phyloP scores from a whole-genome alignment of 2,329 filamentous ascomycete species.

The Nothophoma quercina region DNA sequence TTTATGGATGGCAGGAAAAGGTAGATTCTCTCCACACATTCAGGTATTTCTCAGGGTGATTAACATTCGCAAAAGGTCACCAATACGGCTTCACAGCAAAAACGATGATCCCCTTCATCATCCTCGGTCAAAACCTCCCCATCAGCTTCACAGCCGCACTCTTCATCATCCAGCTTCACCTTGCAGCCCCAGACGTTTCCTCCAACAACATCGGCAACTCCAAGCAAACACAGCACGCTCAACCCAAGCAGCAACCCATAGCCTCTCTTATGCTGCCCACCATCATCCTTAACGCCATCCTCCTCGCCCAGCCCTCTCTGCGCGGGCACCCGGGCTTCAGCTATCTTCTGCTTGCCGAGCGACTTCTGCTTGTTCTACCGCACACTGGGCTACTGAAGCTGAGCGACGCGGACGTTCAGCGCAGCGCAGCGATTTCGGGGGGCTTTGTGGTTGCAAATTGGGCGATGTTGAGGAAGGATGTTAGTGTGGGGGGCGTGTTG shows the following conservation, averaged over 20 bases:
- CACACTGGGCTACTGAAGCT: constrained; percentile 27
- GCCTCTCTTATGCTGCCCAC: constrained; percentile 34
- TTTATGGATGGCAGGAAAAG: constrained; percentile 38
- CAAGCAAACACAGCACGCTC: not conserved
- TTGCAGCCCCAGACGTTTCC: constrained; percentile 25
- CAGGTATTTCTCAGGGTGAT: too few relatives aligned
- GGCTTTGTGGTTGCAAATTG: constrained; percentile 37
- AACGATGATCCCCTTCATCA: constrained; percentile 32
- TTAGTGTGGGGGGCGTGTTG: constrained; percentile 13
- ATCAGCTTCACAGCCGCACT: constrained; percentile 37
- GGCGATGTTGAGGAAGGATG: constrained; percentile 26
- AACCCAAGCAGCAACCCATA: constrained; percentile 16
- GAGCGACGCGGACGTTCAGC: constrained; percentile 24
- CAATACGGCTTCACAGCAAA: constrained; percentile 15
- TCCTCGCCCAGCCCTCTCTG: constrained; percentile 32
- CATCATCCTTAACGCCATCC: constrained; percentile 33
- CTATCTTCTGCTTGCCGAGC: constrained; percentile 26
- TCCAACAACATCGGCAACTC: not conserved
- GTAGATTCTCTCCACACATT: constrained; percentile 19
- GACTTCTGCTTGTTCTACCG: constrained; percentile 34
- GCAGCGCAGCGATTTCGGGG: constrained; percentile 31
- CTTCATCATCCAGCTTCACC: constrained; percentile 38
- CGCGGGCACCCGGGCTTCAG: constrained; percentile 27
- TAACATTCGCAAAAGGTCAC: constrained; percentile 28
- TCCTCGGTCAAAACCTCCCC: constrained; percentile 40